phyloP scores from a whole-genome alignment of 345 rosid genomes.

The Theobroma cacao region DNA sequence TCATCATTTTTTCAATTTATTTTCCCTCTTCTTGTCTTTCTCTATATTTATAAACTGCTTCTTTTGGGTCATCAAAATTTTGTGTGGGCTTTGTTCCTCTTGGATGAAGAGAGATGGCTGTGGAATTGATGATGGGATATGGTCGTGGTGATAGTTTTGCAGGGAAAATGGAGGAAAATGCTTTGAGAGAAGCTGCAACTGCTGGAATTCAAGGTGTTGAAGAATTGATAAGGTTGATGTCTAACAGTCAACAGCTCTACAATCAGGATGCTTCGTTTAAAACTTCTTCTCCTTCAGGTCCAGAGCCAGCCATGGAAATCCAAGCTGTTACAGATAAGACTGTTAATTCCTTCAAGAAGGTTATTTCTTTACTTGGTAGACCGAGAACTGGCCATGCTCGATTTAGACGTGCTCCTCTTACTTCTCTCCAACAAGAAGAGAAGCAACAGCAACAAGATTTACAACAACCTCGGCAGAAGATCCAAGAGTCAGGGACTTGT shows the following conservation, averaged over 20 bases:
- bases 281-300: neutral
- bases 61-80: neutral
- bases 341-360: conserved; percentile 69
- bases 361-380: conserved; percentile 67
- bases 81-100: neutral
- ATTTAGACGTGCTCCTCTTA: conserved; percentile 57
- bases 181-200: conserved; percentile 67
- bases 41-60: neutral
- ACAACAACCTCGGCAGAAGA: conserved; percentile 13
- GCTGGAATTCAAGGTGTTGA: conserved; percentile 84
- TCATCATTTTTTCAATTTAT: neutral
- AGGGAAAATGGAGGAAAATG: conserved; percentile 45
- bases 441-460: conserved; percentile 16
- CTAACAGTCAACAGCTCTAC: conserved; percentile 34
- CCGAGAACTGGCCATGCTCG: conserved; percentile 92
- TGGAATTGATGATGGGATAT: conserved; percentile 57
- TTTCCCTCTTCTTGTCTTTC: neutral
- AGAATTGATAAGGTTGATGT: conserved; percentile 55
- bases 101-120: conserved; percentile 48
- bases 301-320: conserved; percentile 37
- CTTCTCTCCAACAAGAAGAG: conserved; percentile 9
- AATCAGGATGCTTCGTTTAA: conserved; percentile 12
- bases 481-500: conserved; percentile 16
- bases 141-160: conserved; percentile 37
- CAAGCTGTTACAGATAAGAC: conserved; percentile 66